Evolutionary conservation across 169 alveolate species (phyloP).

Genomic region (Plasmodium yoelii): DNA sequence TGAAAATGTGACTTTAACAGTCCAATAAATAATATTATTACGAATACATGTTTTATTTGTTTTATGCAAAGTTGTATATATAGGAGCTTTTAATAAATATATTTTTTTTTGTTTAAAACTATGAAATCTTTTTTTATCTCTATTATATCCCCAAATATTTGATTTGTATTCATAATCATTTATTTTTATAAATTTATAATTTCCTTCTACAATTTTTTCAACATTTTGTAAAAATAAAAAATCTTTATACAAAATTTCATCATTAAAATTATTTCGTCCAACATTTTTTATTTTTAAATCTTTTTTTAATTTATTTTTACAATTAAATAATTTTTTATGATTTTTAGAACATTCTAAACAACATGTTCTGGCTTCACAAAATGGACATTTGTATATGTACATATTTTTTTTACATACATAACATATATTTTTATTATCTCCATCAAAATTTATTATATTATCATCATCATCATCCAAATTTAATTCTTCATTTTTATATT

Average conservation of each 20-base stretch:
- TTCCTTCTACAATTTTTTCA: constrained; percentile 28
- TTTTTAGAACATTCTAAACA: constrained; percentile 37
- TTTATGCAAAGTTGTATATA: constrained; percentile 34
- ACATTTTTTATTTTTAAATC: constrained; percentile 31
- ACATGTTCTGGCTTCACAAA: constrained; percentile 30
- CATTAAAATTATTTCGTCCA: constrained; percentile 20
- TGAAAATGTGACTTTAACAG: constrained; percentile 18
- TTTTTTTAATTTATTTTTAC: constrained; percentile 55
- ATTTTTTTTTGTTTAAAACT: constrained; percentile 33
- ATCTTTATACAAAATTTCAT: constrained; percentile 26
- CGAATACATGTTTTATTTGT: constrained; percentile 18
- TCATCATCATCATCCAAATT: background rate
- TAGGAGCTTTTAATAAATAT: constrained; percentile 46
- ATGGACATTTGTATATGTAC: constrained; percentile 47
- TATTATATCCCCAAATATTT: constrained; percentile 12
- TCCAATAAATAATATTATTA: constrained; percentile 19
- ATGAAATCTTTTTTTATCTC: constrained; percentile 6
- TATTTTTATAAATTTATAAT: constrained; percentile 19
- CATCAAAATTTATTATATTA: too few species aligned
- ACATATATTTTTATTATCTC: constrained; percentile 1
- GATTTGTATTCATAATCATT: constrained; percentile 29
- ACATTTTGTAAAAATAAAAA: constrained; percentile 23
- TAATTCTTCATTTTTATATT: background rate
- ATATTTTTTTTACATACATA: constrained; percentile 26
- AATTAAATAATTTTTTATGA: constrained; percentile 38